phyloP scores from a whole-genome alignment of 352 stramenopile genomes.

The Chrysophaeum taylorii region DNA sequence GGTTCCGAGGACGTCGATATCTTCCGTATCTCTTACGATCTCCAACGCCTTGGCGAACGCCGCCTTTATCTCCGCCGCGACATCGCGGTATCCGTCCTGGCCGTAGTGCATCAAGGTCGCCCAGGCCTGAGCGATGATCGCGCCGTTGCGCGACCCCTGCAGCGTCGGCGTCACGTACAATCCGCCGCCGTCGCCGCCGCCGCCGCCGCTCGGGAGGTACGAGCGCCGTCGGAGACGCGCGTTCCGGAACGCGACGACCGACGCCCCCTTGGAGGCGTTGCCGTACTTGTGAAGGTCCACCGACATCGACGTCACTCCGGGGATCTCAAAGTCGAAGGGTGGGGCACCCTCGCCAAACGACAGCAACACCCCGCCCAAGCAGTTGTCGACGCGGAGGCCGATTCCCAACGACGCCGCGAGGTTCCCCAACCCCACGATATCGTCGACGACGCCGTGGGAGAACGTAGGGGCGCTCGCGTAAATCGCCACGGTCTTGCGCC shows the following conservation, averaged over 20 bases:
- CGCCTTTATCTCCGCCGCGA: slow-evolving; percentile 50
- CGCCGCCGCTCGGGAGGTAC: slow-evolving; percentile 76
- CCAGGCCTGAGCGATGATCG: slow-evolving; percentile 64
- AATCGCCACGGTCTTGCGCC: slow-evolving; percentile 36
- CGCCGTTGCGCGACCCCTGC: slow-evolving; percentile 55
- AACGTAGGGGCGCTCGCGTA: slow-evolving; percentile 73
- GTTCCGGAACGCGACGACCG: slow-evolving; percentile 72
- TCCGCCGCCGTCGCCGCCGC: no score
- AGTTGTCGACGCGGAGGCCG: slow-evolving; percentile 77
- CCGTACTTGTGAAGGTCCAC: slow-evolving; percentile 83
- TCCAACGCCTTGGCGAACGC: slow-evolving; percentile 58
- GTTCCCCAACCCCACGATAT: slow-evolving; percentile 58
- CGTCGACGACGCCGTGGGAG: slow-evolving; percentile 75
- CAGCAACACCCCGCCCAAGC: slow-evolving; percentile 74
- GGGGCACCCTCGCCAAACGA: slow-evolving; percentile 43
- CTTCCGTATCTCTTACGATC: slow-evolving; percentile 52
- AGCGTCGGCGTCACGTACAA: slow-evolving; percentile 64
- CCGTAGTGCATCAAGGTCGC: slow-evolving; percentile 67
- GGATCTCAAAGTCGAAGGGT: slow-evolving; percentile 71
- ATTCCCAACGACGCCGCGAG: slow-evolving; percentile 64
- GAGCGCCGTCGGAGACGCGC: slow-evolving; percentile 62
- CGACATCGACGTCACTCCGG: slow-evolving; percentile 78
- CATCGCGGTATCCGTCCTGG: slow-evolving; percentile 46
- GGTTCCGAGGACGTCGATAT: slow-evolving; percentile 59
- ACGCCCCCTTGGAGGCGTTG: slow-evolving; percentile 73